Percentiles rank a stretch among this genome's conserved stretches.
phyloP scores from a whole-genome alignment of 371 early-diverging fungal species.

The Dipsacomyces acuminosporus region DNA sequence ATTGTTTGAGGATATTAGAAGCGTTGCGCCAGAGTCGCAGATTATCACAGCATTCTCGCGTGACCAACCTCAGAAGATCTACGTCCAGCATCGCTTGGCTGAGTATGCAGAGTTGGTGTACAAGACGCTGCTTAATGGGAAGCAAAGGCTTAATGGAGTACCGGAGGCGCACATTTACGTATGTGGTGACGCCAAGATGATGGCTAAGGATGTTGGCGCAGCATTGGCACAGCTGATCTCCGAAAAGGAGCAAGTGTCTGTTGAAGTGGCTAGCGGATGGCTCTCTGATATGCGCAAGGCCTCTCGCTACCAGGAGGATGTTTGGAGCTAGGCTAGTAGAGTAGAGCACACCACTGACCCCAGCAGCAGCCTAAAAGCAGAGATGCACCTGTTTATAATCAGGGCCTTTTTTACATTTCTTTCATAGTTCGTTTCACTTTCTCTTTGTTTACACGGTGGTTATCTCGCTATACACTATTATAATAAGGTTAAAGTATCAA shows the following conservation, averaged over 20 bases:
- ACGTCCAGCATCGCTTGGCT: constrained; percentile 65
- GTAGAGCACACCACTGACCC: neutral
- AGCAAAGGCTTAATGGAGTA: constrained; percentile 49
- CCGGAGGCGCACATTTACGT: constrained; percentile 59
- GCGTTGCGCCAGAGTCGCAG: constrained; percentile 49
- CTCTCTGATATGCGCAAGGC: constrained; percentile 74
- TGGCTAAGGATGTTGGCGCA: constrained; percentile 88
- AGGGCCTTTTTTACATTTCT: too few species aligned
- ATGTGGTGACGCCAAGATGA: constrained; percentile 93
- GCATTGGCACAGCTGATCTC: constrained; percentile 66
- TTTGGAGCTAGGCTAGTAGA: constrained; percentile 68
- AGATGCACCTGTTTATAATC: too few species aligned
- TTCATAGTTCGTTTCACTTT: neutral
- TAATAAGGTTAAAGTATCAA: constrained; percentile 5
- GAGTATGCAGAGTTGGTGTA: constrained; percentile 62
- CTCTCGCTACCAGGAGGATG: constrained; percentile 91
- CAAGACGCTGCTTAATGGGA: constrained; percentile 59
- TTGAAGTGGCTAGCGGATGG: constrained; percentile 67
- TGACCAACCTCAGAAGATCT: constrained; percentile 64
- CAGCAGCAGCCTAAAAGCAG: too few species aligned
- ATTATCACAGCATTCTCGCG: constrained; percentile 87
- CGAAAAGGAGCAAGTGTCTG: constrained; percentile 61
- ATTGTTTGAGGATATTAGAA: constrained; percentile 54
- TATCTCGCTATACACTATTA: neutral
- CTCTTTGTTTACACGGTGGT: neutral